These are phyloP conservation scores for Neurospora sp. DNA, from an alignment of 495 filamentous ascomycete species.

Conservation along the genomic window DNA sequence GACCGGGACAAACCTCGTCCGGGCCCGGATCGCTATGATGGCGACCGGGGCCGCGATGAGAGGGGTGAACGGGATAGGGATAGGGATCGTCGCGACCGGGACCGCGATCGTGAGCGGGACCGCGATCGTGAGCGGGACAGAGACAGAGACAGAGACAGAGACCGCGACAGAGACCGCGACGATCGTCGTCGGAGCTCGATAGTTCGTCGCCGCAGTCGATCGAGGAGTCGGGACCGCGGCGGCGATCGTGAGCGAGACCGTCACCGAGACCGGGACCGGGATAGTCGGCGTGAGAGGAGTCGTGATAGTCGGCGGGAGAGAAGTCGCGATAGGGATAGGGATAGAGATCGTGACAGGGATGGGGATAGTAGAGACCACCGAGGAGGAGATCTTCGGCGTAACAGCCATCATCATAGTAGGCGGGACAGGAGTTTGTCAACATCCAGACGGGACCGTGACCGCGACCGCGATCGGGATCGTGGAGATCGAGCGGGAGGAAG, in stretches of 20 bases:
- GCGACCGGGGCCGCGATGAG: constrained; percentile 11
- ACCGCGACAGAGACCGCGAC: constrained; percentile 18
- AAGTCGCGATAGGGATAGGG: constrained; percentile 9
- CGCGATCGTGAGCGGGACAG: constrained; percentile 21
- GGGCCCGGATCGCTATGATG: constrained; percentile 9
- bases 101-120: constrained; percentile 17
- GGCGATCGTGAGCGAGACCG: constrained; percentile 3
- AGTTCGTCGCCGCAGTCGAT: constrained; percentile 1
- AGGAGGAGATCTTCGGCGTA: not conserved
- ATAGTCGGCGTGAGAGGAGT: constrained; percentile 8
- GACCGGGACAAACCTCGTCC: constrained; percentile 11
- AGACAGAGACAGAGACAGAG: constrained; percentile 32
- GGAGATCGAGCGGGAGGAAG: constrained; percentile 5
- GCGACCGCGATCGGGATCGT: constrained; percentile 10
- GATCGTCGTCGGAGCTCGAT: constrained; percentile 7
- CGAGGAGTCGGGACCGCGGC: constrained; percentile 5
- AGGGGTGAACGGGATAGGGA: constrained; percentile 13
- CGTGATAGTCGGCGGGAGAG: constrained; percentile 8
- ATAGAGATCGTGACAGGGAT: constrained; percentile 13
- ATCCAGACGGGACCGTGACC: constrained; percentile 9
- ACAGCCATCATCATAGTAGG: not conserved
- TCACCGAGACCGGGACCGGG: not conserved
- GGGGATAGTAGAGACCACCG: not conserved
- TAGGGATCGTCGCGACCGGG: constrained; percentile 17
- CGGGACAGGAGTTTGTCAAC: constrained; percentile 2